Evolutionary conservation across 441 rosid genomes (phyloP).

Genomic region (Viola pubescens): DNA sequence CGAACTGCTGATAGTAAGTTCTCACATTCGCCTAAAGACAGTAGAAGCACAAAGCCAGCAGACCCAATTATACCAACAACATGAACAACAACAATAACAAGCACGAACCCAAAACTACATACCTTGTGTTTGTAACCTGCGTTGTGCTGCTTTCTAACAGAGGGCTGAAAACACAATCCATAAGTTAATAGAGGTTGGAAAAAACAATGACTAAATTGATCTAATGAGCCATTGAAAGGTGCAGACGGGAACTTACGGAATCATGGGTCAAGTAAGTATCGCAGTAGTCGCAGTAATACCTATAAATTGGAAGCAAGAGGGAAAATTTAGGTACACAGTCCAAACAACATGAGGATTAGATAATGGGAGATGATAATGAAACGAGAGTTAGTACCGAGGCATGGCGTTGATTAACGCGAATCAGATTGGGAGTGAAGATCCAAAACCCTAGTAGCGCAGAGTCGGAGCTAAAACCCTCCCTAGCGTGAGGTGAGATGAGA

Average conservation of each 20-base stretch:
- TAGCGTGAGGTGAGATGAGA: background rate
- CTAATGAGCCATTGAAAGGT: background rate
- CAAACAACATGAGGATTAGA: background rate
- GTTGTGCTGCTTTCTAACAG: conserved; percentile 97
- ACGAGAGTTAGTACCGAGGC: conserved; percentile 31
- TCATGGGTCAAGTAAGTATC: conserved; percentile 97
- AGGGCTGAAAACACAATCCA: conserved; percentile 47
- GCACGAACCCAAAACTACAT: conserved; percentile 1
- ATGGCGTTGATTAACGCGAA: conserved; percentile 10
- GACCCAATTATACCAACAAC: background rate
- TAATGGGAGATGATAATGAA: background rate
- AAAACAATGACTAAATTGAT: conserved; percentile 1
- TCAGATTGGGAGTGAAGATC: background rate
- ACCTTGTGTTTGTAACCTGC: conserved; percentile 99
- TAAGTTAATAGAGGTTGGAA: background rate
- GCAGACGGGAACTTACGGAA: conserved; percentile 47
- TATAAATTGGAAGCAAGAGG: conserved; percentile 21
- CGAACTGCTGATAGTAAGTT: conserved; percentile 83
- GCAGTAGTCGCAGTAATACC: conserved; percentile 94
- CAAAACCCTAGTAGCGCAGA: conserved; percentile 11
- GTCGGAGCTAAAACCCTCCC: background rate
- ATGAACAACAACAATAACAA: conserved; percentile 2
- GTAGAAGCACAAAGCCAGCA: conserved; percentile 3
- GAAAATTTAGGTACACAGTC: background rate
- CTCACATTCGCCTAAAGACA: conserved; percentile 78